Conservation (phyloP, 2,329 filamentous ascomycete species). For the Cladorrhinum sp. region DNA sequence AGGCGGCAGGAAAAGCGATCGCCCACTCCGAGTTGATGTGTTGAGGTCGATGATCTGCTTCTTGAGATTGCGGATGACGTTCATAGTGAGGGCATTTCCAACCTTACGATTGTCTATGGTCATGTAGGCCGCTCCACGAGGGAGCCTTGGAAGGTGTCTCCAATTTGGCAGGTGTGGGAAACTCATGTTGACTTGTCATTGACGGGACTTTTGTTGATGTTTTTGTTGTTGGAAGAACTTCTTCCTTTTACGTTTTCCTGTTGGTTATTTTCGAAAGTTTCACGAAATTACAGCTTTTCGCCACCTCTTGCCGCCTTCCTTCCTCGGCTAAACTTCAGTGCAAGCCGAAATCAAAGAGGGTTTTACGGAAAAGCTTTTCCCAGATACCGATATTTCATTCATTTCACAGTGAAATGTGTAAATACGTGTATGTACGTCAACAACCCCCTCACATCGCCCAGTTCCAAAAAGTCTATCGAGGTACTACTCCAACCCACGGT, state of each 20-base stretch:
- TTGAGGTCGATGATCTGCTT: constrained; percentile 19
- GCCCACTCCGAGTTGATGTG: constrained; percentile 15
- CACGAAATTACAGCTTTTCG: background rate
- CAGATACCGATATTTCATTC: background rate
- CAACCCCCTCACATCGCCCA: too few relatives aligned
- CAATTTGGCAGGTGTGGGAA: constrained; percentile 7
- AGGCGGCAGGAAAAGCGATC: constrained; percentile 29
- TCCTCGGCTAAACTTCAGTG: too few relatives aligned
- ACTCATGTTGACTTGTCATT: background rate
- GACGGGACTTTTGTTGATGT: background rate
- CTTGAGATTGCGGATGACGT: constrained; percentile 15
- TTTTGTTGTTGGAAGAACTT: background rate
- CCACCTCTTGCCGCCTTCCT: background rate
- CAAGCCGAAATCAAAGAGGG: too few relatives aligned
- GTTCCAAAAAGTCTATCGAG: too few relatives aligned
- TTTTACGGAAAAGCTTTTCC: background rate
- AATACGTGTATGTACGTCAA: background rate
- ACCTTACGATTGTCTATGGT: constrained; percentile 9
- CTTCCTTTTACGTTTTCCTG: background rate
- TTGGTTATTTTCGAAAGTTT: background rate
- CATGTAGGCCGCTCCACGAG: constrained; percentile 17
- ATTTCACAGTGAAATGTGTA: background rate
- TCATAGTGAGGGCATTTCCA: constrained; percentile 17
- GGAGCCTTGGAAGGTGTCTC: background rate
- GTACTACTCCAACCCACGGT: background rate